A percentile compares a stretch with the other conserved stretches of the same genome.
These are phyloP conservation scores for Candida fluviatilis DNA, from an alignment of 805 yeast genomes.

Conservation along the genomic window DNA sequence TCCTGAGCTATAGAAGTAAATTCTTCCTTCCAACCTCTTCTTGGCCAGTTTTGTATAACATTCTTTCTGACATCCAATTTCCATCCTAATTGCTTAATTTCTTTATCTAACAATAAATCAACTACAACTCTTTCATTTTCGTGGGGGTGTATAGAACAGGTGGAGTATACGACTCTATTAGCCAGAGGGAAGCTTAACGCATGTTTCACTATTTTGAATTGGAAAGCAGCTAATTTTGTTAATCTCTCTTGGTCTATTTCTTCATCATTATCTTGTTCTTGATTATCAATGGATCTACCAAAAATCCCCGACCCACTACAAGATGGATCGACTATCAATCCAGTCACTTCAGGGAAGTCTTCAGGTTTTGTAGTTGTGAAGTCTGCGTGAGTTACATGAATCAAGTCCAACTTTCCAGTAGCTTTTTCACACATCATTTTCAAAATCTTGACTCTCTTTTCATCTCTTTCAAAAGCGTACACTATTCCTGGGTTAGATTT, in stretches of 20 bases:
- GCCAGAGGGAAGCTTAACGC: conserved; percentile 82
- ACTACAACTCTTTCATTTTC: conserved; percentile 93
- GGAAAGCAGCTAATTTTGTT: conserved; percentile 76
- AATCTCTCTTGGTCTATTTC: conserved; percentile 56
- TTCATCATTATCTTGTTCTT: conserved; percentile 41
- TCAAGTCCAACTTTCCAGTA: conserved; percentile 28
- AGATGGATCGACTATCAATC: conserved; percentile 90
- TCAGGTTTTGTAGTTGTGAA: conserved; percentile 58
- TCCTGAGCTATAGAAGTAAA: conserved; percentile 49
- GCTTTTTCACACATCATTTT: conserved; percentile 79
- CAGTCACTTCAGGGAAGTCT: conserved; percentile 64
- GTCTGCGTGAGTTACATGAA: conserved; percentile 58
- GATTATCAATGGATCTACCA: conserved; percentile 65
- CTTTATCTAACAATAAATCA: conserved; percentile 63
- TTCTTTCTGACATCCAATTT: conserved; percentile 49
- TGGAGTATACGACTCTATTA: conserved; percentile 78
- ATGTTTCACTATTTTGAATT: conserved; percentile 81
- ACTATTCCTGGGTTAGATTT: conserved; percentile 37
- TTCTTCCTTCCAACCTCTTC: conserved; percentile 76
- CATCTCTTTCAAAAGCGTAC: conserved; percentile 85
- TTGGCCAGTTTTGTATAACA: conserved; percentile 82
- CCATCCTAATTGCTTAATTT: conserved; percentile 74
- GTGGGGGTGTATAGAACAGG: conserved; percentile 91
- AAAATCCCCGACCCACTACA: conserved; percentile 98
- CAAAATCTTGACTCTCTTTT: conserved; percentile 63